Evolutionary conservation across 768 basidiomycete genomes (phyloP).

Genomic region (Saitozyma podzolica): DNA sequence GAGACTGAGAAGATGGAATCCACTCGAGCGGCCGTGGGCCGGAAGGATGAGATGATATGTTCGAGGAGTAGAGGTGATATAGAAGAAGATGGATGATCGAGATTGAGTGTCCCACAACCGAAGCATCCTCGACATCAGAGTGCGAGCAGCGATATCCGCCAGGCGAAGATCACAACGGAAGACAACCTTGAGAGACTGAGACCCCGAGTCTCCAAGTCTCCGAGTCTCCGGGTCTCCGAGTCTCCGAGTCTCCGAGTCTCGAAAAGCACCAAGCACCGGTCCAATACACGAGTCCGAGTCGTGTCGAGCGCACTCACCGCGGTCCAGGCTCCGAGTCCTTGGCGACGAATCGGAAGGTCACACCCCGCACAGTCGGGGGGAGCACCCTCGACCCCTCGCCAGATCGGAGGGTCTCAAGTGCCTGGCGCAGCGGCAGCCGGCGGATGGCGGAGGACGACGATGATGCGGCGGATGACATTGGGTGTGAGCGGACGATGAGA

Average conservation of each 20-base stretch:
- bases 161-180: no score
- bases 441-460: conserved; percentile 1
- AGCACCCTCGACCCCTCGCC: conserved; percentile 13
- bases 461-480: not conserved
- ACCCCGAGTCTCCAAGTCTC: no score
- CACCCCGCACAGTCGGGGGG: conserved; percentile 17
- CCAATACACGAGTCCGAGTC: not conserved
- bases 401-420: conserved; percentile 12
- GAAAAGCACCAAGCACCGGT: not conserved
- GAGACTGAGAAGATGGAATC: no score
- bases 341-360: conserved; percentile 25
- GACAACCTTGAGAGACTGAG: no score
- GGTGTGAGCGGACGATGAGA: no score
- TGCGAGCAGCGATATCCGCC: no score
- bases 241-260: not conserved
- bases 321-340: conserved; percentile 33
- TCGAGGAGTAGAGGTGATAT: no score
- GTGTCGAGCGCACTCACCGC: conserved; percentile 15
- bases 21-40: no score
- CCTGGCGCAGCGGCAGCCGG: conserved; percentile 19
- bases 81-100: no score
- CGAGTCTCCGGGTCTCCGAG: not conserved
- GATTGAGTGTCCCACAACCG: no score
- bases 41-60: no score
- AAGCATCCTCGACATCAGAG: no score